Conservation (phyloP, 2,329 filamentous ascomycete species). For the Fusarium mexicanum region DNA sequence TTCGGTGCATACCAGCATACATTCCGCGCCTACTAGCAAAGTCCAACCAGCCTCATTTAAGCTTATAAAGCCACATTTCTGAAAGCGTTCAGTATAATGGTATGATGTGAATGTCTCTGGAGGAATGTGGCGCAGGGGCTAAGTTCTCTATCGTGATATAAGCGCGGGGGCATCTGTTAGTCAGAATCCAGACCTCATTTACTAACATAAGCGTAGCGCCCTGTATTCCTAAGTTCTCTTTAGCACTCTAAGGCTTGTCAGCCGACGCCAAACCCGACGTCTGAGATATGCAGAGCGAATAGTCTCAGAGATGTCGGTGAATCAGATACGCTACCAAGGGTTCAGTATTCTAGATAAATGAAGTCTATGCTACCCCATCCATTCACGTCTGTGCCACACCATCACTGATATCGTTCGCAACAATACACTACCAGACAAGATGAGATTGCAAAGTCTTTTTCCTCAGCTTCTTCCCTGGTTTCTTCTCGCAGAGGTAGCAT, state of each 20-base stretch:
- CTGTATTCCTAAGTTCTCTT: background rate
- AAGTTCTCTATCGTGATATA: background rate
- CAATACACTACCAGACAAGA: background rate
- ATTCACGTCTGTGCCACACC: rapidly evolving
- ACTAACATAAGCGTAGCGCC: background rate
- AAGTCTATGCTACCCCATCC: rapidly evolving
- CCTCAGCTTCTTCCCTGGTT: rapidly evolving
- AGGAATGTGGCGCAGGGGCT: background rate
- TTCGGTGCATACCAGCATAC: background rate
- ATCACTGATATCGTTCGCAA: rapidly evolving
- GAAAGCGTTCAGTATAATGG: background rate
- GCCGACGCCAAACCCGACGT: too few species aligned
- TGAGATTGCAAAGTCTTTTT: background rate
- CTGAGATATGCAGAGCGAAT: background rate
- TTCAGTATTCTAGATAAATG: background rate
- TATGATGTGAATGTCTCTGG: background rate
- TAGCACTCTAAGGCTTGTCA: background rate
- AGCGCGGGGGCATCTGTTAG: background rate
- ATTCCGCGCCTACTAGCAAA: background rate
- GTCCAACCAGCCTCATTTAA: background rate
- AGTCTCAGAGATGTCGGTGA: background rate
- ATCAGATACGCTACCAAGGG: rapidly evolving
- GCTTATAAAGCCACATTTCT: background rate
- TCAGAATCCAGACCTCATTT: background rate
- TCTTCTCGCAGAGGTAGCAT: background rate